Evolutionary conservation across 2,329 filamentous ascomycete genomes (phyloP), one percentile per base, ranked within the genome.

Genomic region (Colletotrichum limetticola): DNA sequence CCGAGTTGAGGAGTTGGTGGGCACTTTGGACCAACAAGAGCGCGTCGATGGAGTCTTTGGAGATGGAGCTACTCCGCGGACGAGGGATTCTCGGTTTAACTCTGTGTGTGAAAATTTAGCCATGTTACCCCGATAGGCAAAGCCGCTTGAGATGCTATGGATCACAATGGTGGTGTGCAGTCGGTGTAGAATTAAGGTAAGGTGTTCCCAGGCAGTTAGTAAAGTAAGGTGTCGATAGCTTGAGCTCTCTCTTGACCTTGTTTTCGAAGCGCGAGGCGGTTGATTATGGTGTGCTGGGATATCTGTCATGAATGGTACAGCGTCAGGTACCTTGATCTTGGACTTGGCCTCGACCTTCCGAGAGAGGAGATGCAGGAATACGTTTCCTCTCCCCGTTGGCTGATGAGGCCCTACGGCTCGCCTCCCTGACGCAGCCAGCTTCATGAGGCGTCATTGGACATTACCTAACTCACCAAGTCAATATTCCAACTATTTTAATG

Each of bases 1-100:
- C 61, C 22, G 46, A 30, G 49, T 57, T 58, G 37, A 67, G 14
- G 26, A 59, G 52, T 56, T 62, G 28, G 64, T 61, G 49, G 68
- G n/a, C 35, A 56, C 24, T 46, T 22, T n/a, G 53, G 26, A n/a
- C 68, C 63, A 61, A 53, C 28, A 37, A 52, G 30, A 32, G 53
- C 46, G 67, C 67, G 42, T 70, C 30, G 56, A 42, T 63, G 28
- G 35, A 60, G 9, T 16, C 26, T 57, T 32, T n/a, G 26, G 28
- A 52, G 26, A 49, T 46, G 30, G 49, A 28, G 57, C 26, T 68
- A 35, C 9, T 28, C 22, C 26, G 26, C 22, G n/a, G 46, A 55
- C 28, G 61, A 35, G 30, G 16, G 9, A 28, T 46, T 46, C 19
- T 49, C 19, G 42, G 19, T 49, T 49, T 19, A 49, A 49, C 19